phyloP scores from a whole-genome alignment of 2,329 filamentous ascomycete genomes.

The Apiospora marii region DNA sequence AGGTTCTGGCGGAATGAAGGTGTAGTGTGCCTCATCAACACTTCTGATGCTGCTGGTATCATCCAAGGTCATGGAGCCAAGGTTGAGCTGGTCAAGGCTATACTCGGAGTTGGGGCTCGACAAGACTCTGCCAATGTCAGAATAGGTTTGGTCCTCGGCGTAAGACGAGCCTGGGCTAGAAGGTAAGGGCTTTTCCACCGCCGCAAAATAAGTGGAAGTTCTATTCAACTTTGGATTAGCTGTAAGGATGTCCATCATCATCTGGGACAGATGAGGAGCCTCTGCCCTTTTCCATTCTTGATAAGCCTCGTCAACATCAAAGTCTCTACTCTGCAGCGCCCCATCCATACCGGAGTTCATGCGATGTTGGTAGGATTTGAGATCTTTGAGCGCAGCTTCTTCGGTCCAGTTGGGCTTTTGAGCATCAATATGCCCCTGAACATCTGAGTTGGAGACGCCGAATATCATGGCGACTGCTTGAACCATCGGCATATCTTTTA shows the following conservation, averaged over 20 bases:
- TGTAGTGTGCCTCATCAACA: constrained; percentile 75
- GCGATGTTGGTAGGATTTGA: constrained; percentile 92
- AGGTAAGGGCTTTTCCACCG: constrained; percentile 64
- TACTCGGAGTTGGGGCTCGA: constrained; percentile 53
- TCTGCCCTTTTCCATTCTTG: constrained; percentile 93
- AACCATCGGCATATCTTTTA: constrained; percentile 96
- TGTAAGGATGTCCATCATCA: constrained; percentile 91
- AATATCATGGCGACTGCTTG: constrained; percentile 89
- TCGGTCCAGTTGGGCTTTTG: constrained; percentile 88
- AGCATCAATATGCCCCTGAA: constrained; percentile 86
- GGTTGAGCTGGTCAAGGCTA: constrained; percentile 71
- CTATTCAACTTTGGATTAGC: constrained; percentile 87
- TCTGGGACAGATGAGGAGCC: constrained; percentile 83
- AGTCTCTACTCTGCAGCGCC: constrained; percentile 84
- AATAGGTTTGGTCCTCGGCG: constrained; percentile 60
- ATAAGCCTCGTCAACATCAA: constrained; percentile 88
- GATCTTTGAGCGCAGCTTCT: constrained; percentile 85
- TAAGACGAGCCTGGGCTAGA: constrained; percentile 57
- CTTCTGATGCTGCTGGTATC: constrained; percentile 59
- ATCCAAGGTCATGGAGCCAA: constrained; percentile 70
- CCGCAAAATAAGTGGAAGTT: constrained; percentile 61
- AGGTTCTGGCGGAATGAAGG: constrained; percentile 87
- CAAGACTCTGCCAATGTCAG: constrained; percentile 60
- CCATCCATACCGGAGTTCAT: constrained; percentile 81
- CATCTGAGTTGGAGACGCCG: constrained; percentile 77